Evolutionary conservation across 2,329 filamentous ascomycete genomes (phyloP).

Genomic region (Rhinocladiella similis): DNA sequence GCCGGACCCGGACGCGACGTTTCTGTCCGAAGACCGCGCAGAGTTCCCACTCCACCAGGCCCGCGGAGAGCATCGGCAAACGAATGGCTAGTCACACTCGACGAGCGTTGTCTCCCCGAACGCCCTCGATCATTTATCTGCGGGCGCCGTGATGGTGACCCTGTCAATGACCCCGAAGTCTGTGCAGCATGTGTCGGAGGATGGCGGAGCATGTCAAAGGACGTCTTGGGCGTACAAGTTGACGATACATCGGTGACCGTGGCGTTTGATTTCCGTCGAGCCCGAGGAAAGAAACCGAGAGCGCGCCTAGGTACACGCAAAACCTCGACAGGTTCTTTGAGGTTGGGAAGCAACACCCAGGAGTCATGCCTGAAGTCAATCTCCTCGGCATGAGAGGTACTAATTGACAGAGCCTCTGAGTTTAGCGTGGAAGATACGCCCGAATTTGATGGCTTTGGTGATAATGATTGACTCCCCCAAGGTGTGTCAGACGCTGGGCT

Average conservation of each 20-base stretch:
- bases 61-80: slow-evolving; percentile 68
- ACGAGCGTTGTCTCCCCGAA: slow-evolving; percentile 30
- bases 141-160: slow-evolving; percentile 39
- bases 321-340: slow-evolving; percentile 74
- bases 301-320: slow-evolving; percentile 76
- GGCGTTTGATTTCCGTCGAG: slow-evolving; percentile 75
- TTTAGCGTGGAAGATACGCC: slow-evolving; percentile 13
- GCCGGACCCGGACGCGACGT: slow-evolving; percentile 64
- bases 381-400: slow-evolving; percentile 44
- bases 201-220: slow-evolving; percentile 32
- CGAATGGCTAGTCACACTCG: slow-evolving; percentile 36
- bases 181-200: slow-evolving; percentile 32
- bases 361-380: slow-evolving; percentile 81
- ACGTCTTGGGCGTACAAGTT: slow-evolving; percentile 29
- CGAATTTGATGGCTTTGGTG: slow-evolving; percentile 3
- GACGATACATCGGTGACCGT: slow-evolving; percentile 59
- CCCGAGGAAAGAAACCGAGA: slow-evolving; percentile 88
- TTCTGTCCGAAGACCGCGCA: slow-evolving; percentile 66
- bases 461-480: not conserved
- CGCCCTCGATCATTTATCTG: slow-evolving; percentile 28
- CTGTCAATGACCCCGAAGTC: slow-evolving; percentile 33
- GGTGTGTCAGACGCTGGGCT: not conserved
- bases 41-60: slow-evolving; percentile 84
- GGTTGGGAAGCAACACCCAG: slow-evolving; percentile 80
- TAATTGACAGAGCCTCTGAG: slow-evolving; percentile 16